Base-by-base conservation (phyloP, 148 eudicot species). In the Diospyros lotus region DNA sequence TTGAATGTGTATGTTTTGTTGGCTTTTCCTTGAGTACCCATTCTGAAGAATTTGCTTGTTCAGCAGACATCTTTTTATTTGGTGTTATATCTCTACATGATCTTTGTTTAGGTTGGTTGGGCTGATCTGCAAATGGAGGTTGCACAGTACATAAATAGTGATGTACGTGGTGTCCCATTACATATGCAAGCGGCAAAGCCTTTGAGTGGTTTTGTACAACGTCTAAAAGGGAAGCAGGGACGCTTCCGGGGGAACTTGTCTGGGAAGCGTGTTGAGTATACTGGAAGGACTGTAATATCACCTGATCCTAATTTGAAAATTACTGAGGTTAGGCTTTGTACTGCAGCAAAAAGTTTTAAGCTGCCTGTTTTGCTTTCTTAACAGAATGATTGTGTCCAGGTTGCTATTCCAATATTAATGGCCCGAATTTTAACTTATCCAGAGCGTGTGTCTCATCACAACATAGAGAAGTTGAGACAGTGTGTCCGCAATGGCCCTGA, bases 231-330 rank as follows among this genome's bases (percentile, higher is more conserved):
- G 73, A 93, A 96, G 80, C 94, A 93, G 82, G 99, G 99, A 58
- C 89, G 99, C 17, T 96, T 96, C 69, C 97, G 99, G 50, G 90
- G 88, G 55, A 96, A 96, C 77, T 80, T 96, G 75, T 93, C 94
- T 43, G 99, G 99, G 51, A 95, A 96, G 87, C 99, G 99, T 83
- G 99, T 93, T 79, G 97, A 96, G 75, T 96, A 82, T 78, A 96
- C 99, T 55, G 99, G 99, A 59, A 83, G 99, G 73, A 96, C 99
- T 54, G 99, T 96, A 51, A 96, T 96, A 72, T 95, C 98, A 45
- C 99, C 99, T 41, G 99, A 96, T 79, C 99, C 99, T 71, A 96
- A 96, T 83, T 80, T 96, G 81, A 96, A 96, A 80, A 96, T 96
- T 61, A 93, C 94, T 52, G 93, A 96, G 99, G 99, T 95, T 40